These are phyloP conservation scores for Capillidium heterosporum DNA, from an alignment of 371 early-diverging fungal species.

Conservation along the genomic window DNA sequence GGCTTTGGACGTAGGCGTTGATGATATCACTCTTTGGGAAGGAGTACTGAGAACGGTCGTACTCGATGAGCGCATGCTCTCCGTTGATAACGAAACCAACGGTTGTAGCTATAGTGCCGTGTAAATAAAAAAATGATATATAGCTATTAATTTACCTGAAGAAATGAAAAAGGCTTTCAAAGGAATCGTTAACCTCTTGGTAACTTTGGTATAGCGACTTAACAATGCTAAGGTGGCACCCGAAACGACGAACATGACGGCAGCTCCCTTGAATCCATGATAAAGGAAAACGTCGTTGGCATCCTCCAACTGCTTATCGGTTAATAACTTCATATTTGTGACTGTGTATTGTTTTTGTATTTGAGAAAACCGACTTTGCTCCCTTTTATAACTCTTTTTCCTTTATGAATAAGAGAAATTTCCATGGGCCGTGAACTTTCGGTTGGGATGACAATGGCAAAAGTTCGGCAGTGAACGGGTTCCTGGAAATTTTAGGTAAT, in stretches of 20 bases:
- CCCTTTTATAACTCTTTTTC: no score
- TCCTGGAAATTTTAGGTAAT: no score
- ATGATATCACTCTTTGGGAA: neutral
- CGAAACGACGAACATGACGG: neutral
- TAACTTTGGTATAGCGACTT: neutral
- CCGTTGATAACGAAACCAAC: slow-evolving; percentile 7
- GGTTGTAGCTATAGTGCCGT: neutral
- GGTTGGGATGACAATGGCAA: no score
- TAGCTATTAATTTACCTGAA: neutral
- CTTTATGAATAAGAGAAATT: no score
- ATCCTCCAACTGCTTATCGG: neutral
- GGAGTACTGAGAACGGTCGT: neutral
- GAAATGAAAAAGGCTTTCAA: slow-evolving; percentile 10
- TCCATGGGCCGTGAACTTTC: no score
- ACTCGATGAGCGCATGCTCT: slow-evolving; percentile 8
- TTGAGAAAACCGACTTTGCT: no score
- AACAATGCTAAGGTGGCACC: neutral
- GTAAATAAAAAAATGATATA: neutral
- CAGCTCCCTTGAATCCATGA: neutral
- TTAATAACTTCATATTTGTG: slow-evolving; percentile 5
- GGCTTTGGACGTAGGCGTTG: neutral
- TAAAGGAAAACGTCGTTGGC: slow-evolving; percentile 1
- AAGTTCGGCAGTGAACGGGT: no score
- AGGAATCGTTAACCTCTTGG: slow-evolving; percentile 5
- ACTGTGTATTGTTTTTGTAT: no score